Evolutionary conservation across 345 rosid species (phyloP).

Genomic region (Salix exigua): DNA sequence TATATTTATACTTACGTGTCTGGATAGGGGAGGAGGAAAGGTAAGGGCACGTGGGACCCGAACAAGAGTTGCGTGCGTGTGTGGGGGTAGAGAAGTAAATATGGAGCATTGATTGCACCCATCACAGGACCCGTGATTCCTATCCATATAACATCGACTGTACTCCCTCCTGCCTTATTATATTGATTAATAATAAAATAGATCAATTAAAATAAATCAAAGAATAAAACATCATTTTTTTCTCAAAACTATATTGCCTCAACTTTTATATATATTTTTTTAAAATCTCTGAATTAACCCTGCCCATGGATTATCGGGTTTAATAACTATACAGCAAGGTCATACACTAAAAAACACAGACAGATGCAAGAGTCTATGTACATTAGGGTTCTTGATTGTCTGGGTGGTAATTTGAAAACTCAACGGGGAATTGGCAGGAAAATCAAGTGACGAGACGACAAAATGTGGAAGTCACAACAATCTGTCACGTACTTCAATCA

Average conservation of each 20-base stretch:
- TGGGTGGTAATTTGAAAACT: not conserved
- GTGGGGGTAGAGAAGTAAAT: slow-evolving; percentile 18
- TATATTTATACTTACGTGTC: not conserved
- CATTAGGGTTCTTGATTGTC: not conserved
- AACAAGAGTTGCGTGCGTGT: too few species aligned
- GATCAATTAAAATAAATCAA: too few species aligned
- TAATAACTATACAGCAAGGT: too few species aligned
- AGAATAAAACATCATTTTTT: too few species aligned
- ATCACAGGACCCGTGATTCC: slow-evolving; percentile 29
- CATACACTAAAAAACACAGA: slow-evolving; percentile 5
- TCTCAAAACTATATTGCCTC: too few species aligned
- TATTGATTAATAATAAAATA: too few species aligned
- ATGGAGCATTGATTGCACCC: slow-evolving; percentile 16
- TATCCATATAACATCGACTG: not conserved
- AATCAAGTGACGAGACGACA: not conserved
- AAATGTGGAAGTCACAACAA: slow-evolving; percentile 27
- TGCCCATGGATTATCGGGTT: too few species aligned
- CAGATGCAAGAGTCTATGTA: slow-evolving; percentile 28
- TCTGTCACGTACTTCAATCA: slow-evolving; percentile 59
- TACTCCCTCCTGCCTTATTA: too few species aligned
- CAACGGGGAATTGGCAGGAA: slow-evolving; percentile 8
- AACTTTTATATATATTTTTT: too few species aligned
- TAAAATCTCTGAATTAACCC: too few species aligned
- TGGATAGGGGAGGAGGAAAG: not conserved
- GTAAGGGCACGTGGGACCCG: not conserved